Evolutionary conservation across 1,284 basidiomycete genomes (phyloP).

Genomic region (Sanguinoderma infundibulare): DNA sequence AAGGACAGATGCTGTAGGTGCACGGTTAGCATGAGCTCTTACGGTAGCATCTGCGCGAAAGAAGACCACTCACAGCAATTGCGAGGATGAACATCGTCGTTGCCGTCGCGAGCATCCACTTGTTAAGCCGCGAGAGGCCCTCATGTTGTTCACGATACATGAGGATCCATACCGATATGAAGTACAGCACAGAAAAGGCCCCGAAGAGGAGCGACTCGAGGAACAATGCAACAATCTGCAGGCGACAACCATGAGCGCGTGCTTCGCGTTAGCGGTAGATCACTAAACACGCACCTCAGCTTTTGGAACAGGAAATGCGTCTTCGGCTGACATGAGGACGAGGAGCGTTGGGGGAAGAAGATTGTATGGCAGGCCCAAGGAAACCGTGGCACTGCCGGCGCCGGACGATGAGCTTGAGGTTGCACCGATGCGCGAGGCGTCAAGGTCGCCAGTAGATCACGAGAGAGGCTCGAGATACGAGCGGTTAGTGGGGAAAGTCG

Average conservation of each 20-base stretch:
- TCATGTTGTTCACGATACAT: background rate
- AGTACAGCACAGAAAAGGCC: conserved; percentile 14
- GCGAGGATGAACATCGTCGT: conserved; percentile 18
- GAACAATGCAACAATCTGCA: conserved; percentile 13
- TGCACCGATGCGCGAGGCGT: too few relatives aligned
- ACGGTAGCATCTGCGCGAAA: background rate
- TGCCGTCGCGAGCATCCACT: conserved; percentile 15
- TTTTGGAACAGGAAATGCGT: background rate
- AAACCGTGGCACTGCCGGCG: too few relatives aligned
- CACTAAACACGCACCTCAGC: background rate
- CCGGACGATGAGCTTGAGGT: too few relatives aligned
- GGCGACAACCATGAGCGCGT: background rate
- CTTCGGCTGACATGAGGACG: conserved; percentile 7
- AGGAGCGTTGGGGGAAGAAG: too few relatives aligned
- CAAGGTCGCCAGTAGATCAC: too few relatives aligned
- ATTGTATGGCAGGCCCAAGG: too few relatives aligned
- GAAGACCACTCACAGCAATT: conserved; percentile 5
- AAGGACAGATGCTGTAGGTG: conserved; percentile 11
- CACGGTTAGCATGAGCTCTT: background rate
- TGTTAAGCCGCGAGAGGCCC: background rate
- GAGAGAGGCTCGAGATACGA: too few relatives aligned
- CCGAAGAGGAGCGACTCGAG: conserved; percentile 17
- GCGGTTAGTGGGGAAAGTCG: too few relatives aligned
- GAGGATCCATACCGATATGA: conserved; percentile 23
- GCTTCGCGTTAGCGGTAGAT: background rate